Percentiles rank a stretch among this genome's conserved stretches.
Conservation (phyloP, 1,139 yeast species). For the Scheffersomyces insectosa region DNA sequence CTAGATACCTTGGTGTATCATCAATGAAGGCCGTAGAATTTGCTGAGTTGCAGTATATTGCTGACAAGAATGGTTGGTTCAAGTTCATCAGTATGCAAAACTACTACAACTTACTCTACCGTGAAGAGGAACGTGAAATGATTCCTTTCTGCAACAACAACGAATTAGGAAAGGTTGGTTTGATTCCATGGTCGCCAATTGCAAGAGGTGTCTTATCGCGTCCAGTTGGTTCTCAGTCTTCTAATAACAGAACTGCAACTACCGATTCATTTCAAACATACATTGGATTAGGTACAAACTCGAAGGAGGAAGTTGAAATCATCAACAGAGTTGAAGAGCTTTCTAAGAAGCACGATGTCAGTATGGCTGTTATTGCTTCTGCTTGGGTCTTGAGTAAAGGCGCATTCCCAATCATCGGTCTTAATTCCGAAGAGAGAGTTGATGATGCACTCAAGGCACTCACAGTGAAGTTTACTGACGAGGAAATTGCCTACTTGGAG, state of each 20-base stretch:
- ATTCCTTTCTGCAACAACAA: conserved; percentile 48
- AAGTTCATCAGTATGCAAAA: conserved; percentile 63
- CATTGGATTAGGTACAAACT: conserved; percentile 9
- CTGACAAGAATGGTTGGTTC: conserved; percentile 22
- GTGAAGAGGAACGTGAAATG: conserved; percentile 66
- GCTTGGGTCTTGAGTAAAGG: conserved; percentile 60
- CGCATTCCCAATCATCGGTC: conserved; percentile 53
- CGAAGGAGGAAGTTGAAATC: conserved; percentile 33
- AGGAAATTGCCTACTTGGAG: conserved; percentile 49
- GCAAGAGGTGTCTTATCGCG: conserved; percentile 47
- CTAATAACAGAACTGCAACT: conserved; percentile 17
- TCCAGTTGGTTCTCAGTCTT: conserved; percentile 26
- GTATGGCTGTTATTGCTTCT: conserved; percentile 56
- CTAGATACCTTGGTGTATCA: conserved; percentile 19
- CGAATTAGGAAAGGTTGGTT: conserved; percentile 41
- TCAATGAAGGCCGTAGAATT: conserved; percentile 18
- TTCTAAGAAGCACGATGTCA: conserved; percentile 40
- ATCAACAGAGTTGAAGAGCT: conserved; percentile 54
- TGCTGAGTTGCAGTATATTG: conserved; percentile 17
- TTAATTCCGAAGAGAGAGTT: conserved; percentile 48
- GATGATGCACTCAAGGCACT: conserved; percentile 53
- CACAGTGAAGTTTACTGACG: conserved; percentile 40
- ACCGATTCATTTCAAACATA: conserved; percentile 14
- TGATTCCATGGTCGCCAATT: conserved; percentile 54
- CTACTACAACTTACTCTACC: conserved; percentile 51